phyloP scores from a whole-genome alignment of 805 yeast genomes.

The Teunomyces stri region DNA sequence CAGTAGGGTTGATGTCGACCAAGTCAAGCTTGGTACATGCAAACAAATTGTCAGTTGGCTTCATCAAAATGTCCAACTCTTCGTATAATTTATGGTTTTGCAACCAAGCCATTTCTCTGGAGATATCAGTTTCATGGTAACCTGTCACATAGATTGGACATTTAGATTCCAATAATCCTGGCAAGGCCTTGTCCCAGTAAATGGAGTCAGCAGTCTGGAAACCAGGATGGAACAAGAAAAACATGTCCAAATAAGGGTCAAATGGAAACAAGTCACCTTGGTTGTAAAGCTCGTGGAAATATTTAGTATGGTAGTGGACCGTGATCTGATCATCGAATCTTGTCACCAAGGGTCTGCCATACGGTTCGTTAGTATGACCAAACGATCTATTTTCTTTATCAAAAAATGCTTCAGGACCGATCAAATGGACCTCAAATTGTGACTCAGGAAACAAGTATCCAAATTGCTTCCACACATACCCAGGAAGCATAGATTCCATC shows the following conservation, averaged over 20 bases:
- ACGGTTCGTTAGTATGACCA: conserved; percentile 50
- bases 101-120: conserved; percentile 72
- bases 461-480: conserved; percentile 93
- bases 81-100: conserved; percentile 55
- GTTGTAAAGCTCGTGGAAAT: conserved; percentile 87
- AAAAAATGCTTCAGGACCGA: conserved; percentile 89
- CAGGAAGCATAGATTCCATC: conserved; percentile 90
- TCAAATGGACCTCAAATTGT: conserved; percentile 81
- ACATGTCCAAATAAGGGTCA: conserved; percentile 92
- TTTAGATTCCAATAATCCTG: conserved; percentile 86
- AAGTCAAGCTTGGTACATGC: conserved; percentile 93
- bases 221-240: conserved; percentile 95
- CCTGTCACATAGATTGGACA: conserved; percentile 92
- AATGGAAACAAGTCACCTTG: conserved; percentile 95
- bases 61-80: conserved; percentile 79
- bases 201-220: conserved; percentile 78
- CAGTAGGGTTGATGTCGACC: conserved; percentile 89
- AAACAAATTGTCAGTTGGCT: conserved; percentile 68
- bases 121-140: conserved; percentile 71
- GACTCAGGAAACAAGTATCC: conserved; percentile 80
- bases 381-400: conserved; percentile 64
- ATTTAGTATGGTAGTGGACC: conserved; percentile 82
- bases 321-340: conserved; percentile 73
- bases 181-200: conserved; percentile 81
- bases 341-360: conserved; percentile 63